Conservation (phyloP, 2,329 filamentous ascomycete genomes). For the Fusarium agapanthi region DNA sequence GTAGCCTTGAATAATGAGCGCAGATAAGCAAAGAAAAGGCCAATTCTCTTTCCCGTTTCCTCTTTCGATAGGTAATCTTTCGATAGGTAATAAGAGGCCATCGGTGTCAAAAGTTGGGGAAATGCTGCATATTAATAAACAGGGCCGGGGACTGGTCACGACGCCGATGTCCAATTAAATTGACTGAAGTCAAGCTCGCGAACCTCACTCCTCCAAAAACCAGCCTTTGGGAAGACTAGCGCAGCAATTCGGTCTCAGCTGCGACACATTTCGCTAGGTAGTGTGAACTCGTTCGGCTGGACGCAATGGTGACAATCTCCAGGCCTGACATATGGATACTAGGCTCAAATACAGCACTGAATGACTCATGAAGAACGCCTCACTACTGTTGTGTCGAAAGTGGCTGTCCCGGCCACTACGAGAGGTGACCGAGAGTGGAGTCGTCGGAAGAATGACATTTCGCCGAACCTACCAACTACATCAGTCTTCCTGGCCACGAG, state of each 20-base stretch:
- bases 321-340: not conserved
- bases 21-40: too few species aligned
- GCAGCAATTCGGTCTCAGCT: not conserved
- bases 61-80: too few species aligned
- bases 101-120: not conserved
- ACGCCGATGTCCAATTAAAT: not conserved
- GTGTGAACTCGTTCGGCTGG: accelerated
- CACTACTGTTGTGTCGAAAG: not conserved
- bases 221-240: not conserved
- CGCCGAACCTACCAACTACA: not conserved
- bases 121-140: not conserved
- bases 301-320: not conserved
- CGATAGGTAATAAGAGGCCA: not conserved
- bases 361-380: not conserved
- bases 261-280: not conserved
- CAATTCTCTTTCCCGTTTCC: too few species aligned
- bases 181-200: too few species aligned
- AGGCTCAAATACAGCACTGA: too few species aligned
- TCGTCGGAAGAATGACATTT: not conserved
- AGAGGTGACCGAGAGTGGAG: not conserved
- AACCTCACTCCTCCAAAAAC: not conserved
- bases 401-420: not conserved
- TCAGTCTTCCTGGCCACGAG: not conserved
- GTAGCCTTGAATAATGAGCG: accelerated
- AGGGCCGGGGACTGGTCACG: not conserved